Base-by-base conservation (phyloP, 2,329 filamentous ascomycete species). In the Amylocarpus encephaloides region DNA sequence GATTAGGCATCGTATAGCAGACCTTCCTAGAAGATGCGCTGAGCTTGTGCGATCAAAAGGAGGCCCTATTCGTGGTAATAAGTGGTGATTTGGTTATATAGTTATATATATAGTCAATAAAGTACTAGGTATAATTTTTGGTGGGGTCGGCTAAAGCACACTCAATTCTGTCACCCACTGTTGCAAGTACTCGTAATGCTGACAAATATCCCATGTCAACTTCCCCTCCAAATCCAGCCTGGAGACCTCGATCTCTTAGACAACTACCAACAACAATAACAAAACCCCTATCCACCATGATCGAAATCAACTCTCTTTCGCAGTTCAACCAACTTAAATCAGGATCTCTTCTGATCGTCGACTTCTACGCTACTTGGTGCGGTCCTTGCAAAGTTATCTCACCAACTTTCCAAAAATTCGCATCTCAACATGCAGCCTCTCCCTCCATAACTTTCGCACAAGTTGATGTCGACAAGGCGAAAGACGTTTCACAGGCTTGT, bases 331-430 rank as follows among this genome's bases (percentile, higher is more conserved):
- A 57, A 26, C 53, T 60, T 22, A 64, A 63, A 41, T 12, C 50
- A 10, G 52, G 43, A 11, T 34, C 54, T n/a, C 54, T 62, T 39
- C 57, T 64, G 41, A 60, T 63, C 10, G 54, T 63, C 48, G 61
- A 64, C 47, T 63, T 96, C 77, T 93, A 92, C 66, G 91, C 91
- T 67, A 85, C 91, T 71, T 95, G 89, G 87, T 96, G 89, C 70
- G 86, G 85, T 46, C 89, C 91, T 64, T 96, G 90, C 79, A 93
- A 93, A 72, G 81, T 84, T 67, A 94, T 97, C 59, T 88, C 87
- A 40, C 91, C 91, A 15, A 79, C 86, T 48, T 96, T 94, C 69
- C 87, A 94, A 63, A 80, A 84, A 61, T 82, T 97, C 49, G 80
- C 90, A 39, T 76, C 76, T 52, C 84, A 90, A 65, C 81, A 92